Evolutionary conservation across 2,329 filamentous ascomycete genomes (phyloP).

Genomic region (Monosporascus sp.): DNA sequence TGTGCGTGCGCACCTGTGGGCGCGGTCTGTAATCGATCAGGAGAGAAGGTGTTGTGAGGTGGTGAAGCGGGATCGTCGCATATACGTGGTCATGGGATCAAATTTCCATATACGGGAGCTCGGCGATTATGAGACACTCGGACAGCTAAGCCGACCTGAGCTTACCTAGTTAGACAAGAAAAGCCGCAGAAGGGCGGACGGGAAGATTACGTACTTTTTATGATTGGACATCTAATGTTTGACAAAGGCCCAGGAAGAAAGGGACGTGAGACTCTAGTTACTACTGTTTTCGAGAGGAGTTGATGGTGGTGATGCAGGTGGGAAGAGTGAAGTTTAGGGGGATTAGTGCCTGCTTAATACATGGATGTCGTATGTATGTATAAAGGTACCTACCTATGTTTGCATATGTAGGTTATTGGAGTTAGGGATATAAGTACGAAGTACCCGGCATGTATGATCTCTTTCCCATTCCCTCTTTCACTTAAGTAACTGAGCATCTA

Average conservation of each 20-base stretch:
- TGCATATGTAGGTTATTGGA: too few species aligned
- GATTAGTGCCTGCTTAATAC: too few species aligned
- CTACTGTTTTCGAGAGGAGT: too few species aligned
- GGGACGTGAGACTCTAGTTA: too few species aligned
- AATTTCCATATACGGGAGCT: neutral
- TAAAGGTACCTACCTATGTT: too few species aligned
- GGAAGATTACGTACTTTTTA: neutral
- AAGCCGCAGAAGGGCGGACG: neutral
- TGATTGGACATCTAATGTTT: neutral
- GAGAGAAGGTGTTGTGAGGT: neutral
- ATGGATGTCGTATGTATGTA: too few species aligned
- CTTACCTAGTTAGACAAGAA: neutral
- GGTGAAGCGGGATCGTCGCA: neutral
- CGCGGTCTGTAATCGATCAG: neutral
- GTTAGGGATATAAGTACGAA: too few species aligned
- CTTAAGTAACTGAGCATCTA: too few species aligned
- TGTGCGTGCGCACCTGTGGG: neutral
- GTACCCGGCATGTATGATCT: too few species aligned
- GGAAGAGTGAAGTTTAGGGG: too few species aligned
- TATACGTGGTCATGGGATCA: neutral
- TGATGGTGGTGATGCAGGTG: too few species aligned
- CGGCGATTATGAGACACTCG: neutral
- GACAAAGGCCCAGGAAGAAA: neutral
- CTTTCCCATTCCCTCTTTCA: too few species aligned
- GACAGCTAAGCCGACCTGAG: neutral